Evolutionary conservation across 1,284 basidiomycete genomes (phyloP), one percentile per base, ranked within the genome.

Genomic region (Trichosporon sp.): DNA sequence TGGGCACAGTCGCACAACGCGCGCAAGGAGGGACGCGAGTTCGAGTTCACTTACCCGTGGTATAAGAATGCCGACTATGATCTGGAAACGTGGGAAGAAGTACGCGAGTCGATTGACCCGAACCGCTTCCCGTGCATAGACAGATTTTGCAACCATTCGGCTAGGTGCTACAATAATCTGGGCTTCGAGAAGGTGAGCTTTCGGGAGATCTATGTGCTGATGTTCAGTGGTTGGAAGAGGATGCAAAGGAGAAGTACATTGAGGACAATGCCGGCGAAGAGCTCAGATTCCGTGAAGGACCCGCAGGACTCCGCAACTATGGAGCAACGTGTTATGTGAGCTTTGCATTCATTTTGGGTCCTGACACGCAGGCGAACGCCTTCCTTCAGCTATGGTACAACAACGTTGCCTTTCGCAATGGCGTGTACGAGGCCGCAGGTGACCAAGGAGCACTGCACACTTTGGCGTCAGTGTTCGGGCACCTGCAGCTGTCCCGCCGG

Each of bases 251-350:
- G 78, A 80, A 19, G 78, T 84, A 14, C 81, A 84, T 60, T 69
- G 88, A 40, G 85, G 85, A 52, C 69, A 80, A 32, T 83, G 89
- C 76, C 87, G 90, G 52, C 69, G 68, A 83, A 10, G 74, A 83
- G 56, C 80, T 82, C 21, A 82, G 86, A 70, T 81, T 86, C 63
- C 78, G 82, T 23, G 83, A 84, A 56, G 72, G 85, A 13, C 92
- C 91, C 19, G 88, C 93, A 19, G 92, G 93, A 21, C 80, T 95
- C 62, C 88, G 92, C 88, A 96, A 96, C 75, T 85, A 95, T 16
- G 93, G 93, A 13, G 93, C 93, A 13, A 95, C 93, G 4, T 93
- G 92, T 74, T 95, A 94, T 70, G 92, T 80, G 62, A 71, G 76
- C 69, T 23, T 25, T 19, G 5, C 4, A 56, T 0, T 4, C 9